Conservation (phyloP, 1,284 basidiomycete genomes). For the Cryptococcus neoformans region DNA sequence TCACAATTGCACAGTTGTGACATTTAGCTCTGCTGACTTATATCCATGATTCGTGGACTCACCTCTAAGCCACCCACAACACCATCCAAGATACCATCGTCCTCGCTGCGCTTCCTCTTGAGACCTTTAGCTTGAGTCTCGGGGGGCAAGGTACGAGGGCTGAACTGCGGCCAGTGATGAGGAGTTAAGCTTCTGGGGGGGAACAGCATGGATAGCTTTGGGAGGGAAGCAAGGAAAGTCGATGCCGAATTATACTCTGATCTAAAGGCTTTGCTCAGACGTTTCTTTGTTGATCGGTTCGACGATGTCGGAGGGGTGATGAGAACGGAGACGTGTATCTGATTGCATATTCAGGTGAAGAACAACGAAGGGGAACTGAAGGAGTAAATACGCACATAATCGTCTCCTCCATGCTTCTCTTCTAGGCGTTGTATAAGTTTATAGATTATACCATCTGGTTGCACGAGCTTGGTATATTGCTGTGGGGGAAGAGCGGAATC, state of each 20-base stretch:
- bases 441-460: constrained; percentile 37
- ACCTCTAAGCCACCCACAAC: constrained; percentile 16
- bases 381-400: constrained; percentile 23
- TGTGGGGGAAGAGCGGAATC: constrained; percentile 33
- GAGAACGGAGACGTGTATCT: constrained; percentile 14
- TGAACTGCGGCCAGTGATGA: constrained; percentile 20
- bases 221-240: constrained; percentile 35
- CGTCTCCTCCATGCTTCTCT: constrained; percentile 39
- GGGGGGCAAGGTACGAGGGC: not conserved
- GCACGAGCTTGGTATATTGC: constrained; percentile 35
- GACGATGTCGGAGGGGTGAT: constrained; percentile 10
- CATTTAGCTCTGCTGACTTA: not conserved
- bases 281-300: not conserved
- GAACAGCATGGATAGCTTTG: constrained; percentile 21
- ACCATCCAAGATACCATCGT: constrained; percentile 10
- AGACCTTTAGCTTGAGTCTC: not conserved
- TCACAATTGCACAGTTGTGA: too few relatives aligned
- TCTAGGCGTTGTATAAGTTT: constrained; percentile 40
- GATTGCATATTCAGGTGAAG: constrained; percentile 1
- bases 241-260: constrained; percentile 28
- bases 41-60: not conserved
- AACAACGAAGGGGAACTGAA: not conserved
- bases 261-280: constrained; percentile 1
- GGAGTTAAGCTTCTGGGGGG: not conserved
- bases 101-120: constrained; percentile 1